These are phyloP conservation scores for Ogataea philodendri DNA, from an alignment of 805 yeast genomes.

Conservation along the genomic window DNA sequence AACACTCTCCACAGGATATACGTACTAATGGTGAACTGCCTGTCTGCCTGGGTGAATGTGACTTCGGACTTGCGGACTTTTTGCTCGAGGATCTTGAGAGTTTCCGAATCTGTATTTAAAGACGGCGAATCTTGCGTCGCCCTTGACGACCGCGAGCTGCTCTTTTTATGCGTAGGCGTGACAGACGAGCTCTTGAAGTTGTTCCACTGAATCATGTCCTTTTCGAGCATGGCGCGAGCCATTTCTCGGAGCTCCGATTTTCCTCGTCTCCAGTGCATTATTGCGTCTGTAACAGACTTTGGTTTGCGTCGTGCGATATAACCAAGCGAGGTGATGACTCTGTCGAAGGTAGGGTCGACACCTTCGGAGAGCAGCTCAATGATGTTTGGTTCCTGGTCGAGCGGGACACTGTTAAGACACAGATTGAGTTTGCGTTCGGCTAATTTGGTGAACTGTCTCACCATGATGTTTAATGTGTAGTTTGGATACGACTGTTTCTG, in stretches of 20 bases:
- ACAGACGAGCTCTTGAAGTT: slow-evolving; percentile 16
- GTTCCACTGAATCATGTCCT: slow-evolving; percentile 30
- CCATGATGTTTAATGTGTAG: slow-evolving; percentile 89
- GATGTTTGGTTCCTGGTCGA: slow-evolving; percentile 74
- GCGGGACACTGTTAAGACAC: slow-evolving; percentile 62
- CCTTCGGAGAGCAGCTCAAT: slow-evolving; percentile 81
- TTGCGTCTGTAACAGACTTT: slow-evolving; percentile 93
- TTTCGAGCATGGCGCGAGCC: slow-evolving; percentile 54
- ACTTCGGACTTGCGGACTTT: slow-evolving; percentile 47
- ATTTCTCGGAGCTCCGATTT: slow-evolving; percentile 81
- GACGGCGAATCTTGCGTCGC: slow-evolving; percentile 15
- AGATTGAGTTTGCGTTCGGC: slow-evolving; percentile 83
- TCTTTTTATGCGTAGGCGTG: slow-evolving; percentile 23
- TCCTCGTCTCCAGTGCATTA: slow-evolving; percentile 96
- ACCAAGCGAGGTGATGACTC: slow-evolving; percentile 81
- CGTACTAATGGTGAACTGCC: slow-evolving; percentile 82
- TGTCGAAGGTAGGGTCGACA: slow-evolving; percentile 80
- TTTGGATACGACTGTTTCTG: slow-evolving; percentile 66
- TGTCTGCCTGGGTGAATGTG: slow-evolving; percentile 77
- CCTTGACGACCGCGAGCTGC: slow-evolving; percentile 25
- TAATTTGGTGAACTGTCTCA: slow-evolving; percentile 91
- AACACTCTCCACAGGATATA: slow-evolving; percentile 87
- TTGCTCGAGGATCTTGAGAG: slow-evolving; percentile 23
- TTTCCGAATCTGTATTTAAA: slow-evolving; percentile 11
- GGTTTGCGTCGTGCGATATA: slow-evolving; percentile 88